phyloP scores from a whole-genome alignment of 2,329 filamentous ascomycete species.

The Thermochaetoides dissita region DNA sequence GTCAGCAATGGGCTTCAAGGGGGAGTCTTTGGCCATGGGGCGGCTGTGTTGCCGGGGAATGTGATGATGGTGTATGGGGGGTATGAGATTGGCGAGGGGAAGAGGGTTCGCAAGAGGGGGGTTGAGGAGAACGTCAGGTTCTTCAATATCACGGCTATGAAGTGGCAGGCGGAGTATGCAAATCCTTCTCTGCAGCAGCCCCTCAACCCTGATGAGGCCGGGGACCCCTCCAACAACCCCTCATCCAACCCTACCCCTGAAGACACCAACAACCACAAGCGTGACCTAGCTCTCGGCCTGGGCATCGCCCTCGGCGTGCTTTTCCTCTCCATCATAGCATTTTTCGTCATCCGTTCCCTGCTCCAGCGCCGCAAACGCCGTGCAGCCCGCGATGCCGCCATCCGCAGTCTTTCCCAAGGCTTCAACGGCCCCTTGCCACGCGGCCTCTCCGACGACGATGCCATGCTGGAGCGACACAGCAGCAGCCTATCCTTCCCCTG shows the following conservation, averaged over 20 bases:
- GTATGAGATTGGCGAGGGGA: conserved; percentile 32
- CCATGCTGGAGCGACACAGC: conserved; percentile 31
- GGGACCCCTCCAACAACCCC: neutral
- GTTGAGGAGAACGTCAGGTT: conserved; percentile 25
- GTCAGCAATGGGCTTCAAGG: conserved; percentile 25
- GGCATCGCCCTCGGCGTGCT: conserved; percentile 49
- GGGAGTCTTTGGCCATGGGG: conserved; percentile 50
- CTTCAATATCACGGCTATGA: conserved; percentile 43
- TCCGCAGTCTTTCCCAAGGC: conserved; percentile 37
- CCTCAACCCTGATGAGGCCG: too few relatives aligned
- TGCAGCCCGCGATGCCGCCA: conserved; percentile 28
- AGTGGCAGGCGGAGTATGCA: conserved; percentile 37
- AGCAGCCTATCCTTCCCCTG: conserved; percentile 15
- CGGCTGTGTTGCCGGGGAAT: conserved; percentile 49
- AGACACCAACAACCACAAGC: neutral
- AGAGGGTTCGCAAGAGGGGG: conserved; percentile 21
- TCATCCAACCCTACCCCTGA: too few relatives aligned
- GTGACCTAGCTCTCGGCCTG: conserved; percentile 38
- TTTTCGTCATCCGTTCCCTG: conserved; percentile 27
- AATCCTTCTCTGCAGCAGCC: conserved; percentile 28
- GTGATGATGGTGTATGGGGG: conserved; percentile 56
- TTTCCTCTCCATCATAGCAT: conserved; percentile 29
- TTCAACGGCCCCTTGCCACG: conserved; percentile 19
- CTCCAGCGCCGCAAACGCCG: conserved; percentile 27
- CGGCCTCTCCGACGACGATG: conserved; percentile 23